Base-by-base conservation (phyloP, 2,329 filamentous ascomycete species). In the Paracorniculantispora psalliotae region DNA sequence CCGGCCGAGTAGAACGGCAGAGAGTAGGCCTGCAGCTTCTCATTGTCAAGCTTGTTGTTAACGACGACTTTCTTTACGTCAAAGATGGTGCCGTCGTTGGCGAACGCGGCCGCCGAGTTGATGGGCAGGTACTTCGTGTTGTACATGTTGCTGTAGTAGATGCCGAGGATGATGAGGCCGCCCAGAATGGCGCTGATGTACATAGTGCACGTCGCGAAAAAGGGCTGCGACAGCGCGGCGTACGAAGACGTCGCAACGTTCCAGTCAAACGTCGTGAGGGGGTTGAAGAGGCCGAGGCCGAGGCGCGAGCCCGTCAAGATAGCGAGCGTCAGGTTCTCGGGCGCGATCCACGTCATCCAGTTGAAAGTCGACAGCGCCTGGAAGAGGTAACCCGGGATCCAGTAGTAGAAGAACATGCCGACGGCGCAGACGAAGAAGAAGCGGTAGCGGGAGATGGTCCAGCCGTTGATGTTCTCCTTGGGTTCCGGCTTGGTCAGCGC, bases 301-400 rank as follows among this genome's bases (percentile, higher is more conserved):
- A 71, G 69, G n/a, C 69, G 69, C n/a, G 72, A 73, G 2, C 77
- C 77, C 9, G 74, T 75, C 49, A 79, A 66, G 13, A 72, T 70
- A 44, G 69, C 72, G 51, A 79, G 66, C 19, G 67, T 69, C 37
- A 72, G 66, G 60, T 78, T 78, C 13, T 71, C 62, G 0, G 80
- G 80, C 0, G 75, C 69, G 56, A 84, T 83, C 81, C 81, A 84
- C 0, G 78, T 77, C 61, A 83, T 75, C 79, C 80, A 84, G 68
- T 75, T 80, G 67, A 84, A 83, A 30, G 73, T 67, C 4, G 73
- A 69, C 26, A 83, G 63, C 15, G 77, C 78, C 6, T 68, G 70
- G 64, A 81, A 82, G 39, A 82, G 68, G 62, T 74, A 81, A 58
- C 76, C 74, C 0, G 80, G 80, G 53, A 83, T 75, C 78, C 79